Base-by-base conservation (phyloP, 2,329 filamentous ascomycete genomes). In the Metarhizium humberi region DNA sequence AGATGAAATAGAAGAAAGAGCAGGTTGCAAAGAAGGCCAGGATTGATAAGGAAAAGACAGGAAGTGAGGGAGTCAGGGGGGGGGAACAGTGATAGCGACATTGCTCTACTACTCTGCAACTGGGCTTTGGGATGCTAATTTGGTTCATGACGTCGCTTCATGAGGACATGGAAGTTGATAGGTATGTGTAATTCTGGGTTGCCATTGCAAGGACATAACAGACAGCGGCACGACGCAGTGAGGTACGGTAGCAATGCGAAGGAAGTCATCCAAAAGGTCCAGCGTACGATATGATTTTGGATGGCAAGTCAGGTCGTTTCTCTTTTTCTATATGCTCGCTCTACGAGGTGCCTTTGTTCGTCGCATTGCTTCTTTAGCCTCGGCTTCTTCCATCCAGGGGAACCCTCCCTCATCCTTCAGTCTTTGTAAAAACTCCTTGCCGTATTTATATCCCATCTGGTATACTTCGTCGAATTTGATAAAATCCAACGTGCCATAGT, bases 381-480 rank as follows among this genome's bases (percentile, higher is more conserved):
- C 87, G 20, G 83, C 86, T 74, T 88, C 86, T 64, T 87, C 85
- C 51, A 81, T 78, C 49, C 88, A 64, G 29, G 82, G 82, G 61
- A 99, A 72, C 43, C 87, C 79, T 0, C 92, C 92, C 63, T 95
- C 80, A 43, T 88, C 88, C 66, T 85, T 85, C 68, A 97, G 74
- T 62, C 85, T 80, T 53, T 83, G 82, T 60, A 99, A 71, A 67
- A 87, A 96, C 54, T 90, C 83, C 68, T 87, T 86, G 4, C 91
- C 94, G 66, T 86, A 99, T 54, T 81, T 79, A 71, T 96, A 95
- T 1, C 94, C 95, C 11, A 96, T 80, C 62, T 87, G 79, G 66
- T 95, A 96, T 54, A 99, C 92, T 77, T 99, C 95, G 65, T 97
- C 92, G 70, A 99, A 99, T 70, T 95, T 96, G 58, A 85, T 89